Base-by-base conservation (phyloP, 2,329 filamentous ascomycete genomes). In the Samsoniella hepiali region DNA sequence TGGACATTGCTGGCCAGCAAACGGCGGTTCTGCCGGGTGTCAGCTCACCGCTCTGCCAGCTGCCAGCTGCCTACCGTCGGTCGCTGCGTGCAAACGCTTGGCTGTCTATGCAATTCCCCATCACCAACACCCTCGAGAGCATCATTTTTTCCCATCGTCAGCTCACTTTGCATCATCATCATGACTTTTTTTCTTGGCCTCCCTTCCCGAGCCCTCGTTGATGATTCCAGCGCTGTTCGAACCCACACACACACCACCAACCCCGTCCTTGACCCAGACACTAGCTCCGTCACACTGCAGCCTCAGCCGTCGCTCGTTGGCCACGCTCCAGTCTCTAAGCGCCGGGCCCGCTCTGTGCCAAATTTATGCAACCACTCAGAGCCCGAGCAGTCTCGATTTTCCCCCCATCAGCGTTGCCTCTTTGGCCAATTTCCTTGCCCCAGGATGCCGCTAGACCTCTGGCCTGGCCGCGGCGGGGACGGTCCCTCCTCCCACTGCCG, bases 351-450 rank as follows among this genome's bases (percentile, higher is more conserved):
- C 64, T 64, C 53, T 42, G 67, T 68, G 68, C 70, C 69, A 71
- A 72, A 72, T 67, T 65, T 69, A 69, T 64, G 66, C 65, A 63
- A 64, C 71, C 71, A 72, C 62, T 72, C 56, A 69, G 54, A 68
- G 51, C 49, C 9, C 59, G 62, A 15, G 63, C 53, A 65, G 49
- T 60, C 40, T 22, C 63, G 50, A 65, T 64, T 66, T 61, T 57
- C 58, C 65, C 69, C 65, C 69, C 68, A 68, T 71, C 69, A 67
- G 66, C 70, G 70, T 69, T 69, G 36, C 49, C 38, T 63, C 31
- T 58, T 58, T 50, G 56, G 54, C 47, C 38, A 32, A 47, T 40
- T 51, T 45, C 40, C 45, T 17, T 60, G 47, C 47, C 47, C 58
- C 58, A 51, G 50, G n/a, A 42, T 61, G 40, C 42, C 32, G n/a